Evolutionary conservation across 805 yeast genomes (phyloP), one percentile per base, ranked within the genome.

Genomic region (Candida morakotiae): DNA sequence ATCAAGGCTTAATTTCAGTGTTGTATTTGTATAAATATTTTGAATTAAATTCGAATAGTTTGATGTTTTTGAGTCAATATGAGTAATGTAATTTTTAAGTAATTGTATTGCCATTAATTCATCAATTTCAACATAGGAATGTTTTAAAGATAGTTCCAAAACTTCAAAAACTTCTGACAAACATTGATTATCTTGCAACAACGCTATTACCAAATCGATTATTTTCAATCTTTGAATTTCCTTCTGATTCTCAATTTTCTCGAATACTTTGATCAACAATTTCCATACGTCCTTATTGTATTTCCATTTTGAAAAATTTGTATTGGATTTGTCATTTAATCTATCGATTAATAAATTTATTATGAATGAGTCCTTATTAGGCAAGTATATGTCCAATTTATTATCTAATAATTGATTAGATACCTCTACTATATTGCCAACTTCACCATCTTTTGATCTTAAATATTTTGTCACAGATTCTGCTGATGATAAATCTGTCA

Each of bases 291-390:
- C 48, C 1, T 51, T 38, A 37, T 61, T 56, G n/a, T 39, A 51
- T 46, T 70, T 77, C 64, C 78, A 79, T 5, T 51, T 43, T 2
- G 54, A 43, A 46, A 64, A 66, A 8, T 26, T 18, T n/a, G 48
- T 49, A 15, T 49, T 45, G n/a, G 56, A 53, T 31, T 67, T 68
- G 39, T 79, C 85, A 39, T 73, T 71, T 49, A 83, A 55, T 38
- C 88, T 63, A 49, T 81, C 87, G 35, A 76, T 66, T 1, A 83
- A 42, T 23, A 83, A 60, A 33, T 79, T 85, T 34, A 81, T 63
- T 3, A 81, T 58, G 44, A 83, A 83, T 1, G 57, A 50, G 17
- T 70, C 69, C 37, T 62, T 62, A 39, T 79, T 73, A 7, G 88
- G 89, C 10, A 83, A 66, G 38, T 64, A 69, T 2, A 76, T 62